These are phyloP conservation scores for Cystobasidium pallidum DNA, from an alignment of 1,284 basidiomycete genomes.

Conservation along the genomic window DNA sequence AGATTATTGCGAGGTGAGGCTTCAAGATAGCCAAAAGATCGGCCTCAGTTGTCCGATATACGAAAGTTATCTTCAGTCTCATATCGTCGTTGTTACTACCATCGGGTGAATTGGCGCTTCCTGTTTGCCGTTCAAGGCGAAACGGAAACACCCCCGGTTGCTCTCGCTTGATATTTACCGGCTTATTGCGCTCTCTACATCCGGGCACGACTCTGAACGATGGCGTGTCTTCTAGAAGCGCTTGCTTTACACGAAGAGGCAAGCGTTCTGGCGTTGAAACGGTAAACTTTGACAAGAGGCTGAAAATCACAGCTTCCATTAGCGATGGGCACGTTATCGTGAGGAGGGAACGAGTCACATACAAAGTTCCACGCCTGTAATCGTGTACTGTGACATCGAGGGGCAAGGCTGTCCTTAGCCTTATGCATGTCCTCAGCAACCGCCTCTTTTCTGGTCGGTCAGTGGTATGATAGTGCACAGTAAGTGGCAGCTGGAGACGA, in stretches of 20 bases:
- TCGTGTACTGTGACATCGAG: slow-evolving; percentile 82
- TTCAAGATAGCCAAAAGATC: slow-evolving; percentile 38
- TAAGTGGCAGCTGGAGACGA: slow-evolving; percentile 61
- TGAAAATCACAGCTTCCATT: no score
- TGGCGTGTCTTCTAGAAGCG: slow-evolving; percentile 36
- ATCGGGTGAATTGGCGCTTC: neutral
- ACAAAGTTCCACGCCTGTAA: slow-evolving; percentile 75
- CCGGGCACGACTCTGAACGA: neutral
- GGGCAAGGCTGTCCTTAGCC: slow-evolving; percentile 69
- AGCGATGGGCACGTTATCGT: no score
- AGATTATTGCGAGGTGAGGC: neutral
- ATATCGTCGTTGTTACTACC: neutral
- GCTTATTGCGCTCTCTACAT: neutral
- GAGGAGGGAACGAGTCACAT: no score
- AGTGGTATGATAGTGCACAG: slow-evolving; percentile 67
- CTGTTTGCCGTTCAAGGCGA: slow-evolving; percentile 2
- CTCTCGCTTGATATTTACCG: slow-evolving; percentile 9
- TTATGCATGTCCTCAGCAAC: slow-evolving; percentile 62
- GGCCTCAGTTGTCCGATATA: slow-evolving; percentile 65
- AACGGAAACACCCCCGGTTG: slow-evolving; percentile 26
- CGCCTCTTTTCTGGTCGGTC: slow-evolving; percentile 64
- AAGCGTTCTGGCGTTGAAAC: slow-evolving; percentile 39
- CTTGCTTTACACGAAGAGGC: slow-evolving; percentile 32
- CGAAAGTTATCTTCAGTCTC: slow-evolving; percentile 47
- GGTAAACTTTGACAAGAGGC: slow-evolving; percentile 39